These are phyloP conservation scores for Penicillium glabrum DNA, from an alignment of 2,329 filamentous ascomycete species.

Conservation along the genomic window DNA sequence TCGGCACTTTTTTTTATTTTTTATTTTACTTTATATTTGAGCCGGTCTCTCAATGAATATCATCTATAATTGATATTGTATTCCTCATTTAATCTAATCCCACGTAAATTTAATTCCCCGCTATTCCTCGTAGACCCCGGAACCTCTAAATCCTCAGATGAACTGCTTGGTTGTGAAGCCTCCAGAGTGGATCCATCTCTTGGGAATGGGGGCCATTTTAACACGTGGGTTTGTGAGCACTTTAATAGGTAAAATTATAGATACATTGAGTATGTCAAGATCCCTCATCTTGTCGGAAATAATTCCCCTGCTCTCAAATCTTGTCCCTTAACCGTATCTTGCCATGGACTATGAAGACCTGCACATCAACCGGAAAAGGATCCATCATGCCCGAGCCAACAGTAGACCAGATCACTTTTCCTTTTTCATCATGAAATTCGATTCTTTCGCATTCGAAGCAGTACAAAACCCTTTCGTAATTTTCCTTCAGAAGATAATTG, in stretches of 20 bases:
- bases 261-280: neutral
- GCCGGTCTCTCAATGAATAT: slow-evolving; percentile 9
- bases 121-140: neutral
- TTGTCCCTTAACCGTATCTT: neutral
- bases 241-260: neutral
- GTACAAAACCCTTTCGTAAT: neutral
- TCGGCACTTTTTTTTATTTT: neutral
- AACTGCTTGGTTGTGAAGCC: neutral
- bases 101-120: neutral
- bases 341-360: neutral
- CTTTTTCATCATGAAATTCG: neutral
- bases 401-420: neutral
- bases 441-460: neutral
- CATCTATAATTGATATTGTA: neutral
- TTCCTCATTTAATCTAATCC: neutral
- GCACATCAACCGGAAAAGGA: neutral
- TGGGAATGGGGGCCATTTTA: neutral
- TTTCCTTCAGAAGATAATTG: neutral
- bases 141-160: neutral
- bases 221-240: neutral
- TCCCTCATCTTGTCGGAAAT: neutral
- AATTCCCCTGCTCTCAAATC: neutral
- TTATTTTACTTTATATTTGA: neutral
- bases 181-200: neutral
- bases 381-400: neutral